phyloP scores from a whole-genome alignment of 1,139 yeast species.

The Blastobotrys petasosporus region DNA sequence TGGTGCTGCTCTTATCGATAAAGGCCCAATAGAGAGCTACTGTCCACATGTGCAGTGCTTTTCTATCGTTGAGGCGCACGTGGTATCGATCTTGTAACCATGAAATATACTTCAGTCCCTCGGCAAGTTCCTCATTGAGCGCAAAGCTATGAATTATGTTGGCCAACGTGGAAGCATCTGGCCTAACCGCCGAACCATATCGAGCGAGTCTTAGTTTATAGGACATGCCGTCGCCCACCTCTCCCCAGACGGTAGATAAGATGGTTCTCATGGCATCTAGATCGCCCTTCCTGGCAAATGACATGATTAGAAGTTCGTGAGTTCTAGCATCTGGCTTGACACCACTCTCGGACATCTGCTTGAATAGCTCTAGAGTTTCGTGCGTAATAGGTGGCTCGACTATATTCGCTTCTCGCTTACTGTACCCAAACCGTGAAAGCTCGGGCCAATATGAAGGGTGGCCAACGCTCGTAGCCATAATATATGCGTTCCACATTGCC shows the following conservation, averaged over 20 bases:
- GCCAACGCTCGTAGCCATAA: constrained; percentile 31
- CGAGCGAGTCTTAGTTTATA: constrained; percentile 7
- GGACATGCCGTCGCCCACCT: constrained; percentile 2
- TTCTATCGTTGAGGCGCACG: constrained; percentile 20
- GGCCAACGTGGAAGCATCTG: constrained; percentile 26
- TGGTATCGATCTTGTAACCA: constrained; percentile 22
- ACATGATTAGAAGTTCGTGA: constrained; percentile 29
- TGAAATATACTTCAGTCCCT: constrained; percentile 26
- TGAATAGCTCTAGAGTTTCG: constrained; percentile 26
- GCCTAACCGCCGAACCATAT: constrained; percentile 21
- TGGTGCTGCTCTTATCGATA: constrained; percentile 23
- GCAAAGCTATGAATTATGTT: constrained; percentile 32
- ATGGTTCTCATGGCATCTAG: constrained; percentile 22
- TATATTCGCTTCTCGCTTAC: neutral
- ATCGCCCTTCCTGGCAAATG: constrained; percentile 27
- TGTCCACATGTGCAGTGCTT: constrained; percentile 27
- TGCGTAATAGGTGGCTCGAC: constrained; percentile 19
- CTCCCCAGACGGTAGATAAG: constrained; percentile 30
- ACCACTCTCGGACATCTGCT: constrained; percentile 27
- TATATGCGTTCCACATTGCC: constrained; percentile 34
- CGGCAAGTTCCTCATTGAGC: constrained; percentile 23
- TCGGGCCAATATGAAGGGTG: constrained; percentile 29
- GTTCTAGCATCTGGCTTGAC: constrained; percentile 29
- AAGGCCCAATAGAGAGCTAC: constrained; percentile 26
- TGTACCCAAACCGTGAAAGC: constrained; percentile 3